Evolutionary conservation across 1,284 basidiomycete genomes (phyloP), one percentile per base, ranked within the genome.

Genomic region (Trametes versicolor): DNA sequence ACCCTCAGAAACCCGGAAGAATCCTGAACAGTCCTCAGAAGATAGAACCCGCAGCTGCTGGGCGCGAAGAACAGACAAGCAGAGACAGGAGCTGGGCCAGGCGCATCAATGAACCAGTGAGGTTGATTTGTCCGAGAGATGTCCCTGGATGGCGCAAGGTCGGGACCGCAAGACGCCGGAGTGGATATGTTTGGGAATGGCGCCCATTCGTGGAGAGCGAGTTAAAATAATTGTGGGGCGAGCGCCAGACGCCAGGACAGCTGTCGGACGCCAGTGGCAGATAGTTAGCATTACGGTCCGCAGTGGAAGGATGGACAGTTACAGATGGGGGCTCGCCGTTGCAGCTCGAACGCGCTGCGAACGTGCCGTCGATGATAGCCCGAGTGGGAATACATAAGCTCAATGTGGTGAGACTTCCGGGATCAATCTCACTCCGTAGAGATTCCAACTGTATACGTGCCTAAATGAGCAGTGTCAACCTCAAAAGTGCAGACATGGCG

Each of bases 61-160:
- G 43, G 60, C 60, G 48, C 48, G 49, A 51, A 37, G 29, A 56
- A 56, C 21, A 50, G 48, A 57, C 45, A 62, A 19, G 32, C 27
- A 55, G 53, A 43, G 37, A 55, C 13, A 49, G 27, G 7, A 41
- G 25, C 23, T 15, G 23, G 54, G 37, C 54, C 39, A 62, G 60
- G 48, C 60, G 54, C 54, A 62, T 62, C 60, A 62, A 23, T 41
- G 12, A 49, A 57, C 47, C 54, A 45, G 60, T 56, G 54, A 36
- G 27, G 36, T 50, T 50, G 53, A 62, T 51, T 45, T 37, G 47
- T 43, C 47, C 27, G 39, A 57, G 47, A 57, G 60, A 62, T 52
- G 53, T 62, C 23, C 60, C 60, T 55, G 53, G 49, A 60, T 52
- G 39, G 58, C 58, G 58, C 49, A 52, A 19, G 7, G 23, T 50